Percentiles rank a stretch among this genome's conserved stretches.
Evolutionary conservation across 2,329 filamentous ascomycete species (phyloP).

Genomic region (Arthrobotrys iridis): DNA sequence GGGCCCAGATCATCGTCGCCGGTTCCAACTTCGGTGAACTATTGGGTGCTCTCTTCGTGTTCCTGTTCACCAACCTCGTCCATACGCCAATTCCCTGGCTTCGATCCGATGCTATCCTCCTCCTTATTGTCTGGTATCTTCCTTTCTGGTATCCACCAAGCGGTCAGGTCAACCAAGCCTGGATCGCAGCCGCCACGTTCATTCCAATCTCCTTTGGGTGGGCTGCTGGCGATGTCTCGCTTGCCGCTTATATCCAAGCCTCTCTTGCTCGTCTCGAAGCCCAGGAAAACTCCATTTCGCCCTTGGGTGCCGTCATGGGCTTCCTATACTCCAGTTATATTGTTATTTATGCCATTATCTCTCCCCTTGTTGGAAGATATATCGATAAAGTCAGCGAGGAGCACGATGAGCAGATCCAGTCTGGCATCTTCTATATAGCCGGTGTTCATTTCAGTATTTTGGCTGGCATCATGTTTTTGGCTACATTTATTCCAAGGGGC

Average conservation of each 20-base stretch:
- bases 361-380: constrained; percentile 64
- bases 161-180: constrained; percentile 63
- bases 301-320: constrained; percentile 66
- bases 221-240: constrained; percentile 67
- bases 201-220: constrained; percentile 66
- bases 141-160: constrained; percentile 44
- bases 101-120: constrained; percentile 64
- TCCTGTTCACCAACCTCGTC: constrained; percentile 65
- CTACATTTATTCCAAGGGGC: constrained; percentile 65
- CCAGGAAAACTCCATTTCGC: constrained; percentile 64
- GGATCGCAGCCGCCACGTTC: constrained; percentile 64
- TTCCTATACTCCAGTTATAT: constrained; percentile 67
- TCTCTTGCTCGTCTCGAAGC: constrained; percentile 64
- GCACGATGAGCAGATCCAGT: constrained; percentile 61
- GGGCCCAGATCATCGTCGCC: constrained; percentile 66
- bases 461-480: constrained; percentile 62
- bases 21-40: constrained; percentile 67
- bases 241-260: constrained; percentile 67
- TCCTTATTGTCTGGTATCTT: constrained; percentile 62
- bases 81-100: constrained; percentile 67
- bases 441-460: constrained; percentile 66
- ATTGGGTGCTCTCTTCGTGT: constrained; percentile 65
- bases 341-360: constrained; percentile 64
- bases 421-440: constrained; percentile 63
- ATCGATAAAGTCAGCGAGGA: constrained; percentile 62